Evolutionary conservation across 805 yeast genomes (phyloP), one percentile per base, ranked within the genome.

Genomic region (Saccharomycopsis guyanensis): DNA sequence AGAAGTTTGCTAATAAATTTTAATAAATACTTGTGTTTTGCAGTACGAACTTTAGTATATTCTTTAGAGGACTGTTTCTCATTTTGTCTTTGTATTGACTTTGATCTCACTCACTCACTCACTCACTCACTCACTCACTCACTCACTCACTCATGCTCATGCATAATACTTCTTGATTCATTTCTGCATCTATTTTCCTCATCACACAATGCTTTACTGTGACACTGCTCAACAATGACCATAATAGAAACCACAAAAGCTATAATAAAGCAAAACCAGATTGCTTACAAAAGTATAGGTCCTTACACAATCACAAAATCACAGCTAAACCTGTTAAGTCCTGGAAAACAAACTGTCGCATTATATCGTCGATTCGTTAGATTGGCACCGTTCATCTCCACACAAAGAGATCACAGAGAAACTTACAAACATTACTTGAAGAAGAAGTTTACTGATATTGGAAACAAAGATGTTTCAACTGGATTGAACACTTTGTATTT

Each of bases 351-450:
- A 15, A 10, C 20, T 8, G 10, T 33, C 20, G 37, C 10, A 15
- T 33, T 33, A 12, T 61, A 62, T 42, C 51, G 64, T 33, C 46
- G 65, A 31, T 52, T 61, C 45, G 25, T 58, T 16, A 49, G 66
- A 33, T 46, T 63, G 23, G 51, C 42, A 20, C 59, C 59, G 2
- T 56, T 61, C 20, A 34, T 63, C 3, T 60, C 64, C 1, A 52
- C 50, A 16, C 52, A 58, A n/a, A 44, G 40, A 16, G 57, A 56
- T 59, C 55, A 62, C 0, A 51, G 47, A 46, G 45, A 51, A 3
- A 57, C 61, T 0, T 63, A 60, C 43, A 51, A 47, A 2, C 55
- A 55, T 1, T 63, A 63, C 41, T 38, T 63, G 6, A 47, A 57
- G 18, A 57, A 57, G 38, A 63, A 62, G 49, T 62, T 57, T 39